Evolutionary conservation across 2,329 filamentous ascomycete genomes (phyloP).

Genomic region (Lasiodiplodia gonubiensis): DNA sequence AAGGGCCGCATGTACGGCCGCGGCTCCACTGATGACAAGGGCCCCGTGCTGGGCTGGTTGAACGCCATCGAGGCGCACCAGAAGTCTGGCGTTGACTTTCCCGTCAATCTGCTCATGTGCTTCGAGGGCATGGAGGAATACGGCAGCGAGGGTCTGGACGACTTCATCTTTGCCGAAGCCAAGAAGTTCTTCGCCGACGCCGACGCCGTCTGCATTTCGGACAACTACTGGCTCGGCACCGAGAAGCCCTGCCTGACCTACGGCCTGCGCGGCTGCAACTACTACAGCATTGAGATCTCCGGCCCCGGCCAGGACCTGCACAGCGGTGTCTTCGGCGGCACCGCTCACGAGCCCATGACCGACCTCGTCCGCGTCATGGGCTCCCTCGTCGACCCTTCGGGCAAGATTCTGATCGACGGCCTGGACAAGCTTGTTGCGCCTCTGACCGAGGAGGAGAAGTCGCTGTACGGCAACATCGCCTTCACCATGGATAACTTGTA

Average conservation of each 20-base stretch:
- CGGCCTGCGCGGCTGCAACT: constrained; percentile 95
- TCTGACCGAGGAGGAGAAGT: constrained; percentile 82
- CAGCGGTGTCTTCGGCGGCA: constrained; percentile 95
- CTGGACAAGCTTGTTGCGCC: constrained; percentile 92
- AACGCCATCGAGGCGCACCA: constrained; percentile 98
- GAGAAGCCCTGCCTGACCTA: constrained; percentile 99
- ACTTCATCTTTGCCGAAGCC: constrained; percentile 88
- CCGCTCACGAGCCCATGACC: constrained; percentile 98
- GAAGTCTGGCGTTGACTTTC: constrained; percentile 91
- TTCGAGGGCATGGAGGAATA: constrained; percentile 99
- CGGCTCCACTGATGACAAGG: constrained; percentile 97
- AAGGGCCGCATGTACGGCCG: constrained; percentile 96
- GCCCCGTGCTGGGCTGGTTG: constrained; percentile 93
- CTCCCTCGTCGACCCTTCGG: constrained; percentile 84
- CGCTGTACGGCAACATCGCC: constrained; percentile 85
- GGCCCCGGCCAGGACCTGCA: constrained; percentile 94
- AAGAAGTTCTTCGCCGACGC: constrained; percentile 95
- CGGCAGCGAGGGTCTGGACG: constrained; percentile 93
- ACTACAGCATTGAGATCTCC: constrained; percentile 90
- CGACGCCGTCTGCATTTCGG: constrained; percentile 96
- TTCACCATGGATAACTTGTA: constrained; percentile 97
- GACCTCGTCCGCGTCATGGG: constrained; percentile 84
- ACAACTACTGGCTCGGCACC: constrained; percentile 99
- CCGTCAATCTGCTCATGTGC: constrained; percentile 98
- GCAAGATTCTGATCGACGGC: constrained; percentile 93